Base-by-base conservation (phyloP, 139 green algal genomes). In the Diplosphaera chodatii region DNA sequence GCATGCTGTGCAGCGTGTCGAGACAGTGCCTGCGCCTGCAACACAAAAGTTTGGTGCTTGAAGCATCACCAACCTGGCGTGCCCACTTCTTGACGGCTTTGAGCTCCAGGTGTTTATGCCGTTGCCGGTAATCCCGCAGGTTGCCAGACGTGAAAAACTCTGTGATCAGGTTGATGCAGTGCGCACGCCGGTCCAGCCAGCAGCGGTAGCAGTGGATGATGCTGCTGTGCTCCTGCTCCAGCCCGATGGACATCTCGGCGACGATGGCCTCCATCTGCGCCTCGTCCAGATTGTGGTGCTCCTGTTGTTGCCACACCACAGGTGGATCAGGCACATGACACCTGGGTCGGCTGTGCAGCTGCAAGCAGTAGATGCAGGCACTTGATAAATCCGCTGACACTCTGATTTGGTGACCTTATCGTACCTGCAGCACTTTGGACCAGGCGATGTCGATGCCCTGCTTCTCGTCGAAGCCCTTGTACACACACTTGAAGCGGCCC, bases 121-220 rank as follows among this genome's bases (percentile, higher is more conserved):
- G 83, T 72, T 90, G 87, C 23, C 89, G 82, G 79, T 93, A 97
- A 41, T 96, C 87, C 22, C 92, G 82, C 74, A 97, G 77, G 71
- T 94, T 94, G 70, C 92, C 92, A 2, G 80, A 90, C 5, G 92
- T 96, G 84, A 97, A 96, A 41, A 93, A 91, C 85, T 97, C 92
- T 20, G 92, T 97, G 69, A 97, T 85, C n/a, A 96, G 81, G 76
- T 97, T 96, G 77, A 97, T 93, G 80, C 85, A 93, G 32, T 78
- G 37, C 22, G 83, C 40, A 48, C 90, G 72, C 20, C 63, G 1
- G 68, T 92, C 84, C 69, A 90, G 67, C 92, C 92, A 97, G 73
- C 87, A 90, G 34, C 80, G 77, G 70, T 87, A 92, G 79, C 82
- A 93, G 40, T 87, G 87, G 78, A 97, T 96, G 73, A 96, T 91